Conservation (phyloP, 306 rosid species). For the Spatholobus suberectus region DNA sequence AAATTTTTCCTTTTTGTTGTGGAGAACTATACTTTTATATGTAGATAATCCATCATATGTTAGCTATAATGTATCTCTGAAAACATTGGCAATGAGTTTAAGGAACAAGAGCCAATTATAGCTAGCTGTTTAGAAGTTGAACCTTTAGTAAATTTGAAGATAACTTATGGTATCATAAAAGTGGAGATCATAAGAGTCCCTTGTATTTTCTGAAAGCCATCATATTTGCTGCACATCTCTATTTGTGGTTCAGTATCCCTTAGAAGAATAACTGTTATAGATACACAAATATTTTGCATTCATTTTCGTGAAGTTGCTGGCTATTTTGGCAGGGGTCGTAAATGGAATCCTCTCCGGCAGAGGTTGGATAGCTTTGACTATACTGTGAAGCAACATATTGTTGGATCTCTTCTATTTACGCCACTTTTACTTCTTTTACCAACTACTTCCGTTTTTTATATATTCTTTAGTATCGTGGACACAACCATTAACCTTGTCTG, state of each 20-base stretch:
- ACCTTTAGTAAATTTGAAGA: slow-evolving; percentile 20
- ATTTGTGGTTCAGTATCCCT: slow-evolving; percentile 22
- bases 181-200: slow-evolving; percentile 19
- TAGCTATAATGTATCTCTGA: slow-evolving; percentile 19
- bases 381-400: slow-evolving; percentile 87
- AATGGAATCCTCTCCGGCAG: slow-evolving; percentile 95
- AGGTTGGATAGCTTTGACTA: slow-evolving; percentile 94
- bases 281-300: slow-evolving; percentile 5
- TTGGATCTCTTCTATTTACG: slow-evolving; percentile 89
- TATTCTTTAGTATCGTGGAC: slow-evolving; percentile 82
- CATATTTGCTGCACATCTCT: slow-evolving; percentile 32
- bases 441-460: slow-evolving; percentile 88
- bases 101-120: slow-evolving; percentile 26
- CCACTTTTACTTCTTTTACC: slow-evolving; percentile 85
- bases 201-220: slow-evolving; percentile 30
- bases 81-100: slow-evolving; percentile 9
- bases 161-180: background rate
- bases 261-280: slow-evolving; percentile 26
- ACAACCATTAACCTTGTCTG: slow-evolving; percentile 67
- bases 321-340: slow-evolving; percentile 78
- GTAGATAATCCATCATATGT: background rate
- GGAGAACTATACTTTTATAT: slow-evolving; percentile 21
- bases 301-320: slow-evolving; percentile 35
- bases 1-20: slow-evolving; percentile 23
- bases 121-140: slow-evolving; percentile 24